Evolutionary conservation across 495 filamentous ascomycete species (phyloP).

Genomic region (Talaromyces proteolyticus): DNA sequence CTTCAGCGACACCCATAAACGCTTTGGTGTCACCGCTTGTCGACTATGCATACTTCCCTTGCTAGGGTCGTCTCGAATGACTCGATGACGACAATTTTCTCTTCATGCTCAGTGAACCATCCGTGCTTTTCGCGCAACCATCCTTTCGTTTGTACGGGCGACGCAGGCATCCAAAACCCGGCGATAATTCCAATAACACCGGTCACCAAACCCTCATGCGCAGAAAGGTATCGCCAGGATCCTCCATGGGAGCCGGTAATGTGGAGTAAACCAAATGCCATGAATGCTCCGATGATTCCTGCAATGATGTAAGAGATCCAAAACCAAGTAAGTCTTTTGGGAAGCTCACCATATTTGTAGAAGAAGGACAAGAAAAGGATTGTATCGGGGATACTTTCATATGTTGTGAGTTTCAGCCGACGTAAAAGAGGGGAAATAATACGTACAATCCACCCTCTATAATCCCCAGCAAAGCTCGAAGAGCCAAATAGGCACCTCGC

Average conservation of each 20-base stretch:
- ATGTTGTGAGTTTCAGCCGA: not conserved
- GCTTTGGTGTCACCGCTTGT: slow-evolving; percentile 50
- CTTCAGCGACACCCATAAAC: slow-evolving; percentile 51
- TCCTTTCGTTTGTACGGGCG: slow-evolving; percentile 63
- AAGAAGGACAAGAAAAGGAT: slow-evolving; percentile 73
- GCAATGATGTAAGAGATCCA: slow-evolving; percentile 67
- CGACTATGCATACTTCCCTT: slow-evolving; percentile 58
- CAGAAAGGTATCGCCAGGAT: slow-evolving; percentile 73
- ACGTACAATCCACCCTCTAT: not conserved
- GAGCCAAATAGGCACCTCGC: slow-evolving; percentile 47
- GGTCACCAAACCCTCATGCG: slow-evolving; percentile 47
- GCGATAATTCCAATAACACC: slow-evolving; percentile 58
- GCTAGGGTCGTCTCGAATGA: slow-evolving; percentile 65
- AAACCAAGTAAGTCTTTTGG: slow-evolving; percentile 58
- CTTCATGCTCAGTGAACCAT: slow-evolving; percentile 63
- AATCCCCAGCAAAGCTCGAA: slow-evolving; percentile 10
- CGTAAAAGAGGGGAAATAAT: not conserved
- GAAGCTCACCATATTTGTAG: slow-evolving; percentile 63
- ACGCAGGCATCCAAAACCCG: slow-evolving; percentile 63
- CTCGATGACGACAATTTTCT: slow-evolving; percentile 63
- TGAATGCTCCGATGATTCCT: slow-evolving; percentile 58
- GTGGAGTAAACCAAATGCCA: slow-evolving; percentile 68
- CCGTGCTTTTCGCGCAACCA: slow-evolving; percentile 65
- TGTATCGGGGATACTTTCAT: slow-evolving; percentile 34
- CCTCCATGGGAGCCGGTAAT: slow-evolving; percentile 54